Evolutionary conservation across 345 rosid genomes (phyloP).

Genomic region (Salix koriyanagi): DNA sequence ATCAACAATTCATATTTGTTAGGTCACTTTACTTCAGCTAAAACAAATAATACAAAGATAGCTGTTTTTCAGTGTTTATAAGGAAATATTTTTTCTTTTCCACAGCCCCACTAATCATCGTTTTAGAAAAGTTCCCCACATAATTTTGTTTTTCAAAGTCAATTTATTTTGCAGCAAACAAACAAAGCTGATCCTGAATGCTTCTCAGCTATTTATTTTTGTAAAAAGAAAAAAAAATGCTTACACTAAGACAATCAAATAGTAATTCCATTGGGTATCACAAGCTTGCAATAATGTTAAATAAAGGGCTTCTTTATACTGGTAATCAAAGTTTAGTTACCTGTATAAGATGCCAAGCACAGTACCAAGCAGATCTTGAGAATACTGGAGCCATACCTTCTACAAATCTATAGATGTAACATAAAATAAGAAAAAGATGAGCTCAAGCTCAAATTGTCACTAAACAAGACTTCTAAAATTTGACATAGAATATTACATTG

Average conservation of each 20-base stretch:
- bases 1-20: no score
- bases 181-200: neutral
- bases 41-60: no score
- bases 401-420: slow-evolving; percentile 57
- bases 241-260: neutral
- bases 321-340: slow-evolving; percentile 29
- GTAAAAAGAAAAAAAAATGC: neutral
- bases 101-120: neutral
- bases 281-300: neutral
- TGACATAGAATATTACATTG: neutral
- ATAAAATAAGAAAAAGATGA: neutral
- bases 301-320: neutral
- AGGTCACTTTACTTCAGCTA: no score
- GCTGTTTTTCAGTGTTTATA: no score
- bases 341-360: slow-evolving; percentile 99
- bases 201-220: neutral
- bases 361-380: slow-evolving; percentile 96
- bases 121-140: neutral
- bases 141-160: neutral
- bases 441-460: neutral
- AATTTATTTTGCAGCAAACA: neutral
- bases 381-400: slow-evolving; percentile 99
- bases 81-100: no score
- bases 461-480: neutral
- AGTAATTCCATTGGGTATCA: neutral